These are phyloP conservation scores for Pinus tabuliformis DNA, from an alignment of 75 land plant species.

Conservation along the genomic window DNA sequence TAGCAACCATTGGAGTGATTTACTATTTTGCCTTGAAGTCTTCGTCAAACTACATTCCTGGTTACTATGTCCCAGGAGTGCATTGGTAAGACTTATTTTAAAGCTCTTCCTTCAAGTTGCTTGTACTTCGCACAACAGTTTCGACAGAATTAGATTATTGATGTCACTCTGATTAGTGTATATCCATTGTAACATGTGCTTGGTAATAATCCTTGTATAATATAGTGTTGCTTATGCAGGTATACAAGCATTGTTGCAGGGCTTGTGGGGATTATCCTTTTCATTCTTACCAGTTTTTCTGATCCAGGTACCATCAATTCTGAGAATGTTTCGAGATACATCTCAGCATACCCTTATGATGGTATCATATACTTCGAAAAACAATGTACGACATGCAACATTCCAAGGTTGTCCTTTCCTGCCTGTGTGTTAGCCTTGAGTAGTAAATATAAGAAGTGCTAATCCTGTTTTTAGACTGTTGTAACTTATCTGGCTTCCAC, in stretches of 20 bases:
- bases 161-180: neutral
- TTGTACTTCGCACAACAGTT: neutral
- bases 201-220: neutral
- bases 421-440: neutral
- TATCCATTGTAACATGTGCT: neutral
- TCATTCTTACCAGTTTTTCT: conserved; percentile 86
- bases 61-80: conserved; percentile 56
- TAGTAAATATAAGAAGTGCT: neutral
- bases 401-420: conserved; percentile 44
- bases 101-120: neutral
- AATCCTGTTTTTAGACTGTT: neutral
- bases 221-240: conserved; percentile 41
- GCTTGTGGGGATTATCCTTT: conserved; percentile 62
- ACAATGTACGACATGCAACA: conserved; percentile 87
- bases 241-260: conserved; percentile 66
- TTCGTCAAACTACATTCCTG: conserved; percentile 77
- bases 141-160: neutral
- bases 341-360: conserved; percentile 84
- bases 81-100: conserved; percentile 56
- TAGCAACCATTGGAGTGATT: conserved; percentile 66
- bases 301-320: conserved; percentile 85
- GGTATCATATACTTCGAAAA: conserved; percentile 68
- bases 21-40: conserved; percentile 56
- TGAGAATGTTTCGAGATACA: conserved; percentile 66
- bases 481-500: neutral